These are phyloP conservation scores for Pyracantha coccinea DNA, from an alignment of 331 rosid species.

Conservation along the genomic window DNA sequence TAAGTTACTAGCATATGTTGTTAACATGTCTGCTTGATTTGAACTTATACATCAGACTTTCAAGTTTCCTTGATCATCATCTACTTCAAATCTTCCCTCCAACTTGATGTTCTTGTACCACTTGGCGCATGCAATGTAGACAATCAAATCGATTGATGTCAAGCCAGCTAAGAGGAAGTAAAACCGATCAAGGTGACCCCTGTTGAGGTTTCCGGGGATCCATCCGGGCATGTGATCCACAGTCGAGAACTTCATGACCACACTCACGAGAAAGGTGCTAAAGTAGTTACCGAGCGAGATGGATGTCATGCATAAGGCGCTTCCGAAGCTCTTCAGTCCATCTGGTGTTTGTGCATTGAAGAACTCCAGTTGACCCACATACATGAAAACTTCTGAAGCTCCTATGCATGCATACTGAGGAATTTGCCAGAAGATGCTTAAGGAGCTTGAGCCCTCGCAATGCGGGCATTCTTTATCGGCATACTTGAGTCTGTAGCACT, in stretches of 20 bases:
- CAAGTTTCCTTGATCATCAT: constrained; percentile 20
- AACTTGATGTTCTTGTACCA: constrained; percentile 87
- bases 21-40: constrained; percentile 15
- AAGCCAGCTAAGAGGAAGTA: constrained; percentile 88
- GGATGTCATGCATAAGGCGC: constrained; percentile 96
- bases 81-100: constrained; percentile 51
- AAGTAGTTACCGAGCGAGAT: constrained; percentile 95
- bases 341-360: constrained; percentile 98
- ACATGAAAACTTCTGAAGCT: constrained; percentile 98
- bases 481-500: constrained; percentile 73
- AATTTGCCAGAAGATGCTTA: constrained; percentile 94
- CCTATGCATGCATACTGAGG: constrained; percentile 93
- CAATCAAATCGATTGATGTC: constrained; percentile 69
- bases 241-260: constrained; percentile 93
- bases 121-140: constrained; percentile 69
- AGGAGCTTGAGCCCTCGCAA: constrained; percentile 69
- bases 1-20: constrained; percentile 25
- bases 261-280: constrained; percentile 78
- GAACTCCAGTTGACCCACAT: constrained; percentile 93
- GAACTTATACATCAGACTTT: constrained; percentile 26
- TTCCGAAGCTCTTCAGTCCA: constrained; percentile 91
- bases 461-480: constrained; percentile 49
- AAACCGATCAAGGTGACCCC: constrained; percentile 86
- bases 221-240: constrained; percentile 91
- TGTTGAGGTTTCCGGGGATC: constrained; percentile 98